Evolutionary conservation across 257 asterid species (phyloP).

Genomic region (Ilex asprella): DNA sequence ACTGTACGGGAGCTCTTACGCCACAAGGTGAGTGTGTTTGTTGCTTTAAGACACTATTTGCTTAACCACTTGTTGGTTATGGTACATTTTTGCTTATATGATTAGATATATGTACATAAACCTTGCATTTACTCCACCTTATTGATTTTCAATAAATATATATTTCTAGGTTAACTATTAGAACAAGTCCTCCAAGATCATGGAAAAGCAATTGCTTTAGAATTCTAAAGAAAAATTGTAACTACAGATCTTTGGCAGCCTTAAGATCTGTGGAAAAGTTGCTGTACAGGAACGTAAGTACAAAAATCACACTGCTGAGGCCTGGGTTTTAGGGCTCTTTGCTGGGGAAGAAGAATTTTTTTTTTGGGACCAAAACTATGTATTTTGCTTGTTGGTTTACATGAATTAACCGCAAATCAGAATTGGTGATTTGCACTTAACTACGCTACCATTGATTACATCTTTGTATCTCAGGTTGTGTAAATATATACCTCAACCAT

Average conservation of each 20-base stretch:
- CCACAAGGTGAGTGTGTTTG: conserved; percentile 61
- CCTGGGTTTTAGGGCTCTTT: not conserved
- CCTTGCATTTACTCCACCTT: not conserved
- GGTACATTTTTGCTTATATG: not conserved
- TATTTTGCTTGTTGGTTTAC: too few species aligned
- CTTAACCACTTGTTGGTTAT: not conserved
- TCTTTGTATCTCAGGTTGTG: too few species aligned
- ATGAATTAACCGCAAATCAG: too few species aligned
- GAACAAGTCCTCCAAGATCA: not conserved
- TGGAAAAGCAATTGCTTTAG: not conserved
- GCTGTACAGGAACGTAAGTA: not conserved
- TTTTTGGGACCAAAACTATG: too few species aligned
- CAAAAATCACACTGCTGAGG: not conserved
- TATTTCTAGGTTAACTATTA: not conserved
- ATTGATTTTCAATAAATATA: not conserved
- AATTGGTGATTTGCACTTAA: too few species aligned
- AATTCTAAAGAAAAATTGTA: not conserved
- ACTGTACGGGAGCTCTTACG: conserved; percentile 62
- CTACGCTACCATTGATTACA: too few species aligned
- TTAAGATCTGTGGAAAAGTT: not conserved
- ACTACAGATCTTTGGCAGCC: not conserved
- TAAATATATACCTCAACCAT: too few species aligned
- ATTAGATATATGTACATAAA: not conserved
- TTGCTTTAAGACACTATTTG: conserved; percentile 2
- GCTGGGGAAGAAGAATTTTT: not conserved